phyloP scores from a whole-genome alignment of 371 early-diverging fungal species.

The Haplosporangium sp. region DNA sequence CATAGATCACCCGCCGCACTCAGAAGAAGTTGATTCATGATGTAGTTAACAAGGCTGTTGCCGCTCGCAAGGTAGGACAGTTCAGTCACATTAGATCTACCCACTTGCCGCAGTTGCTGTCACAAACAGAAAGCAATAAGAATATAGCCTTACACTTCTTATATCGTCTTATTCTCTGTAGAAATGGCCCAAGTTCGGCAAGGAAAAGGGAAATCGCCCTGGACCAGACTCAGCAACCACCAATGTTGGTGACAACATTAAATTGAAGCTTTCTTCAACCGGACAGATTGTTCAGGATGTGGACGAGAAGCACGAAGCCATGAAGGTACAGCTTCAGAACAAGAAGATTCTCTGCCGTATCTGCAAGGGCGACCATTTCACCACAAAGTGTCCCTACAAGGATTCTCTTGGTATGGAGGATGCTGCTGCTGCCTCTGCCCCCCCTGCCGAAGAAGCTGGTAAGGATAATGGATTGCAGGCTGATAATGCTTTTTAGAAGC shows the following conservation, averaged over 20 bases:
- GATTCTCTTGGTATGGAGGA: constrained; percentile 82
- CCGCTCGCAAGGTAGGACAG: constrained; percentile 78
- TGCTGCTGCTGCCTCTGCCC: constrained; percentile 30
- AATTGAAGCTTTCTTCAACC: constrained; percentile 83
- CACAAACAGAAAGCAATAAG: constrained; percentile 14
- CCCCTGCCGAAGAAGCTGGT: constrained; percentile 39
- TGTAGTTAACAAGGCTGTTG: constrained; percentile 90
- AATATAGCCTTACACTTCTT: neutral
- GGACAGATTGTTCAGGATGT: constrained; percentile 63
- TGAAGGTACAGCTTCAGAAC: constrained; percentile 65
- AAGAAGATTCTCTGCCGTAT: constrained; percentile 95
- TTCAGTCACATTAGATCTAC: neutral
- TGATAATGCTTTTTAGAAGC: no score
- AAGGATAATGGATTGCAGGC: constrained; percentile 3
- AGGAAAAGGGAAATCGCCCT: constrained; percentile 75
- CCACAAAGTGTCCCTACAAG: constrained; percentile 97
- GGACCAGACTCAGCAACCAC: constrained; percentile 94
- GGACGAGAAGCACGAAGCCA: constrained; percentile 67
- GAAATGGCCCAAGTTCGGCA: constrained; percentile 88
- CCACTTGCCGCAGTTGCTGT: neutral
- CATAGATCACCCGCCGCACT: constrained; percentile 83
- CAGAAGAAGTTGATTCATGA: constrained; percentile 83
- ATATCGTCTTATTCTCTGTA: constrained; percentile 3
- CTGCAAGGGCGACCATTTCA: constrained; percentile 97
- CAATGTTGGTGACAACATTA: constrained; percentile 89